These are phyloP conservation scores for Hyphopichia pseudoburtonii DNA, from an alignment of 1,139 yeast species.

Conservation along the genomic window DNA sequence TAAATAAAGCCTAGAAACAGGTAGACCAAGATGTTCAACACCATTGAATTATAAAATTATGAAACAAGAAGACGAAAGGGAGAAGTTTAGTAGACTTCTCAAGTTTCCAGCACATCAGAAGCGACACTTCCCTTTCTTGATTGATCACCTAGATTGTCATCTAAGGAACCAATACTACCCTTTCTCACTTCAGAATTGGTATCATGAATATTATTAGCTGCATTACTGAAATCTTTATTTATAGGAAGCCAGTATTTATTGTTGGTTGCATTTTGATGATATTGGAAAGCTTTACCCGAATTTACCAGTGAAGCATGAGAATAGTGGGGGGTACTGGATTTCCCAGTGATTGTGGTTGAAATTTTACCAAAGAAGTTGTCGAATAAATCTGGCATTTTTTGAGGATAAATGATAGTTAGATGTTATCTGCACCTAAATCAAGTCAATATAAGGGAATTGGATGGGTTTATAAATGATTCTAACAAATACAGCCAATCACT, in stretches of 20 bases:
- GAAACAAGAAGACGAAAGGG: too few species aligned
- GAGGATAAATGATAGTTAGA: too few species aligned
- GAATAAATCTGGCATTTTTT: slow-evolving; percentile 42
- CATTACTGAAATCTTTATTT: slow-evolving; percentile 3
- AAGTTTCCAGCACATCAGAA: slow-evolving; percentile 10
- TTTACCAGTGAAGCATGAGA: slow-evolving; percentile 36
- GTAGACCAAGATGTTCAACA: too few species aligned
- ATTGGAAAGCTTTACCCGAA: slow-evolving; percentile 38
- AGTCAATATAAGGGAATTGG: background rate
- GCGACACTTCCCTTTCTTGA: slow-evolving; percentile 18
- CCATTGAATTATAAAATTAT: too few species aligned
- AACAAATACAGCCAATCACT: too few species aligned
- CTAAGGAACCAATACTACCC: slow-evolving; percentile 21
- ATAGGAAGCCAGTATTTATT: slow-evolving; percentile 43
- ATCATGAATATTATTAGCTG: slow-evolving; percentile 3
- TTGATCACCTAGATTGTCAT: slow-evolving; percentile 11
- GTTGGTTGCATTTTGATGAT: slow-evolving; percentile 36
- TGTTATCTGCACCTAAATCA: too few species aligned
- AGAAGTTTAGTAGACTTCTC: too few species aligned
- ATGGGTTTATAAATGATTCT: too few species aligned
- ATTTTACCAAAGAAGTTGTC: slow-evolving; percentile 39
- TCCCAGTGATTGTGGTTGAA: slow-evolving; percentile 33
- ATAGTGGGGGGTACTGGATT: slow-evolving; percentile 31
- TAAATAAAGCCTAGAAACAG: too few species aligned
- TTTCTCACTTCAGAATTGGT: slow-evolving; percentile 16